These are phyloP conservation scores for Rutstroemia sp. DNA, from an alignment of 2,329 filamentous ascomycete species.

Conservation along the genomic window DNA sequence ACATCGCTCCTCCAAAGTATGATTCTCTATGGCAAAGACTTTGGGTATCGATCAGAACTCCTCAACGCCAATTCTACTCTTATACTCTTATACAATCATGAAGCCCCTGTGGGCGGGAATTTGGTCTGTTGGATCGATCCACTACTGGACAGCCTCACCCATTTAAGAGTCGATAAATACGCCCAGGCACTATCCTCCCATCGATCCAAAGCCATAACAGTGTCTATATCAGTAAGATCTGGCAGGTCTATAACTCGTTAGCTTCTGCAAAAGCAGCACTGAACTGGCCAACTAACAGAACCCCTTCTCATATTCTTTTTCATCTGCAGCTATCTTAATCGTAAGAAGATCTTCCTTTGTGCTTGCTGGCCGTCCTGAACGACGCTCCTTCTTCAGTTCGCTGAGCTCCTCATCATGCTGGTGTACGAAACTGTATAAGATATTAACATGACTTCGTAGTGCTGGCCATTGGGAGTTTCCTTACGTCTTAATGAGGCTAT, in stretches of 20 bases:
- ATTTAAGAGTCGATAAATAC: constrained; percentile 67
- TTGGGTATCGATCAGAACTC: constrained; percentile 15
- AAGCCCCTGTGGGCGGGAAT: constrained; percentile 63
- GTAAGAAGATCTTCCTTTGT: constrained; percentile 71
- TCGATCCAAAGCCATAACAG: constrained; percentile 54
- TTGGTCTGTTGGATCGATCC: constrained; percentile 61
- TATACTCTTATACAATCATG: constrained; percentile 17
- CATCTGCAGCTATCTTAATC: constrained; percentile 61
- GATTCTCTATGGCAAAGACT: neutral
- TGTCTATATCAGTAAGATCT: constrained; percentile 62
- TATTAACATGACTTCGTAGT: neutral
- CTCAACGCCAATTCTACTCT: constrained; percentile 2
- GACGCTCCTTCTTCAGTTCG: constrained; percentile 57
- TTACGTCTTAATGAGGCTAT: constrained; percentile 55
- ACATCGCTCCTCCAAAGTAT: neutral
- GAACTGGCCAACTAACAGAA: constrained; percentile 55
- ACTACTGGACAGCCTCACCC: constrained; percentile 62
- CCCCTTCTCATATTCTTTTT: constrained; percentile 74
- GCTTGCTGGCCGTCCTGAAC: constrained; percentile 72
- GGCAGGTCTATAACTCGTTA: constrained; percentile 51
- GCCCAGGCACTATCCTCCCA: constrained; percentile 91
- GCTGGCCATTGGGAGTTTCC: constrained; percentile 28
- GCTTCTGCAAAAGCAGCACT: neutral
- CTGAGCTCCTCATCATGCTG: constrained; percentile 66
- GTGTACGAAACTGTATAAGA: constrained; percentile 46